Conservation (phyloP, 1,139 yeast genomes). For the Yamadazyma epiphylla region DNA sequence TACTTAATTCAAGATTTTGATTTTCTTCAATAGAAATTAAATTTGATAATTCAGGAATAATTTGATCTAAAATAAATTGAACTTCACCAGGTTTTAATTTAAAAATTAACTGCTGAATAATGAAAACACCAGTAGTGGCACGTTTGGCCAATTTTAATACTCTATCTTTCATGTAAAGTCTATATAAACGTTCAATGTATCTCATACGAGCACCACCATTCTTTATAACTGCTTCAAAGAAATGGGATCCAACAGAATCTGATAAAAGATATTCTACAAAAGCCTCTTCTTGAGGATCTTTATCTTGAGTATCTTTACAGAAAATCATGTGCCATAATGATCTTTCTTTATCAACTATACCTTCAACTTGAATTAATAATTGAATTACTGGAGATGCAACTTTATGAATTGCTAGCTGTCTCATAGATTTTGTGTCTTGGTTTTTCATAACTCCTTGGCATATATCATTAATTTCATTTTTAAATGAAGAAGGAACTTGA, state of each 20-base stretch:
- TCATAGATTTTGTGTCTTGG: slow-evolving; percentile 45
- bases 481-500: slow-evolving; percentile 72
- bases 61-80: slow-evolving; percentile 60
- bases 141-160: slow-evolving; percentile 70
- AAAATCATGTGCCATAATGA: slow-evolving; percentile 60
- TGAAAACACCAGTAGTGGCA: slow-evolving; percentile 77
- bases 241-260: slow-evolving; percentile 90
- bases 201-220: slow-evolving; percentile 61
- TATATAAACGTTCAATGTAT: slow-evolving; percentile 67
- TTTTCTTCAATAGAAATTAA: slow-evolving; percentile 48
- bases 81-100: slow-evolving; percentile 59
- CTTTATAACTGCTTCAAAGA: slow-evolving; percentile 67
- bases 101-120: slow-evolving; percentile 66
- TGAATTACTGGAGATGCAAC: slow-evolving; percentile 88
- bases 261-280: slow-evolving; percentile 81
- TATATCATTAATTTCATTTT: slow-evolving; percentile 50
- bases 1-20: slow-evolving; percentile 69
- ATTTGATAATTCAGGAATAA: slow-evolving; percentile 64
- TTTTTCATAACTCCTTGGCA: slow-evolving; percentile 34
- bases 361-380: slow-evolving; percentile 76
- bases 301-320: slow-evolving; percentile 39
- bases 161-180: slow-evolving; percentile 69
- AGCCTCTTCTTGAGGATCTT: slow-evolving; percentile 66
- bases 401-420: slow-evolving; percentile 75
- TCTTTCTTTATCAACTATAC: slow-evolving; percentile 68